Percentiles rank a stretch among this genome's conserved stretches.
Evolutionary conservation across 495 filamentous ascomycete genomes (phyloP).

Genomic region (Neurospora cerealis): DNA sequence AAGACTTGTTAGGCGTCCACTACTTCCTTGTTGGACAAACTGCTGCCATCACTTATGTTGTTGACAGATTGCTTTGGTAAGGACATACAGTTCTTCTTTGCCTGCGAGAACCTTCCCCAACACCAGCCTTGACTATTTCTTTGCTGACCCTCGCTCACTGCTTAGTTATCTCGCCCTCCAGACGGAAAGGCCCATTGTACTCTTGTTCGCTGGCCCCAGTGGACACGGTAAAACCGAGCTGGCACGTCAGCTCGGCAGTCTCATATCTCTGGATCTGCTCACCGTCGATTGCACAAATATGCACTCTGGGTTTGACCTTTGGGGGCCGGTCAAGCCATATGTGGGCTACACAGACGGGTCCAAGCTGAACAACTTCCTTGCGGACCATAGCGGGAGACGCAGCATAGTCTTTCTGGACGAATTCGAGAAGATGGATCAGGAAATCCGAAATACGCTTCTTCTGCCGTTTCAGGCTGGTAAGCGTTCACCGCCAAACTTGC

Average conservation of each 20-base stretch:
- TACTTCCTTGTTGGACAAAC: constrained; percentile 40
- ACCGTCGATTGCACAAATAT: constrained; percentile 36
- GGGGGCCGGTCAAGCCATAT: constrained; percentile 33
- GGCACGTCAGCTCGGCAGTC: constrained; percentile 29
- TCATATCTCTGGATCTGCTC: constrained; percentile 32
- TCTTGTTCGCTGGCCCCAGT: constrained; percentile 39
- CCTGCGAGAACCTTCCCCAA: neutral
- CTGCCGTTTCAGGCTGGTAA: constrained; percentile 36
- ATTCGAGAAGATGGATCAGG: constrained; percentile 44
- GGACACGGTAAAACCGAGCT: constrained; percentile 47
- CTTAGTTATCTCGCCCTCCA: constrained; percentile 19
- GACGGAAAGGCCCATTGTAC: constrained; percentile 23
- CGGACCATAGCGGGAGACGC: constrained; percentile 24
- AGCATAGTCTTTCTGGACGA: constrained; percentile 48
- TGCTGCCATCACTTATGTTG: constrained; percentile 24
- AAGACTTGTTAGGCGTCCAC: constrained; percentile 29
- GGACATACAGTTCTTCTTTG: neutral
- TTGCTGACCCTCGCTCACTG: constrained; percentile 5
- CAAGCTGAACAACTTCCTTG: constrained; percentile 35
- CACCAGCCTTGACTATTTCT: neutral
- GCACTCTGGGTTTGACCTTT: constrained; percentile 31
- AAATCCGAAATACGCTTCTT: constrained; percentile 33
- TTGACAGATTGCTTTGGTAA: constrained; percentile 8
- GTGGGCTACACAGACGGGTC: too few species aligned
- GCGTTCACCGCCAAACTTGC: neutral